Conservation (phyloP, 1,284 basidiomycete genomes). For the Moesziomyces sp. region DNA sequence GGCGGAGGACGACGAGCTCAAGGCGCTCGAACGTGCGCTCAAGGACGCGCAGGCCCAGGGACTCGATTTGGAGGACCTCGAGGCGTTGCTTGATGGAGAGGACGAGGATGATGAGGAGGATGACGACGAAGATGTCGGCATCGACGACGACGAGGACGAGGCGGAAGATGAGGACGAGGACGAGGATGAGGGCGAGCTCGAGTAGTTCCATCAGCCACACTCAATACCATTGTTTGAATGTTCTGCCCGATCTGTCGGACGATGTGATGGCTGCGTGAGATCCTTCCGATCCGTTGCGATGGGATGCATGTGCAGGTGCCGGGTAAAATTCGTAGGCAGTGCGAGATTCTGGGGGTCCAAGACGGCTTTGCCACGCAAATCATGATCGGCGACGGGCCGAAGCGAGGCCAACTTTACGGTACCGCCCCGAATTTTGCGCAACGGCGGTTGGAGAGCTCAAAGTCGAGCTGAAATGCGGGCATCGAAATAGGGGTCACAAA, state of each 20-base stretch:
- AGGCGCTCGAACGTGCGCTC: slow-evolving; percentile 44
- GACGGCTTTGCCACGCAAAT: no score
- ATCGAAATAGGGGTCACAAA: slow-evolving; percentile 1
- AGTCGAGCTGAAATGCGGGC: neutral
- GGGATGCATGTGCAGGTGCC: no score
- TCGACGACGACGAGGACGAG: slow-evolving; percentile 11
- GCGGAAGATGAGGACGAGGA: slow-evolving; percentile 15
- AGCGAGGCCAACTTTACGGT: slow-evolving; percentile 3
- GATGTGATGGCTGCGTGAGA: no score
- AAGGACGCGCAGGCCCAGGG: slow-evolving; percentile 49
- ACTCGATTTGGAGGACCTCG: slow-evolving; percentile 35
- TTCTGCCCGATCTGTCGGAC: no score
- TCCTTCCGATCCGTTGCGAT: no score
- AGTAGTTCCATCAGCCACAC: neutral
- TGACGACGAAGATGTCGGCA: slow-evolving; percentile 13
- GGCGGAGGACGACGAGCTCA: slow-evolving; percentile 51
- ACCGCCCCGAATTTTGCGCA: neutral
- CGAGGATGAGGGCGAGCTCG: slow-evolving; percentile 4
- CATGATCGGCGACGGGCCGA: slow-evolving; percentile 14
- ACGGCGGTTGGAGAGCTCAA: neutral
- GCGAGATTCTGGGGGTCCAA: no score
- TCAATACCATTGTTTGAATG: no score
- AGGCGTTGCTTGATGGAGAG: slow-evolving; percentile 36
- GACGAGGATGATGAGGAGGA: slow-evolving; percentile 25
- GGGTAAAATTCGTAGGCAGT: no score